Evolutionary conservation across 2,329 filamentous ascomycete genomes (phyloP), one percentile per base, ranked within the genome.

Genomic region (Aspergillus clavatus): DNA sequence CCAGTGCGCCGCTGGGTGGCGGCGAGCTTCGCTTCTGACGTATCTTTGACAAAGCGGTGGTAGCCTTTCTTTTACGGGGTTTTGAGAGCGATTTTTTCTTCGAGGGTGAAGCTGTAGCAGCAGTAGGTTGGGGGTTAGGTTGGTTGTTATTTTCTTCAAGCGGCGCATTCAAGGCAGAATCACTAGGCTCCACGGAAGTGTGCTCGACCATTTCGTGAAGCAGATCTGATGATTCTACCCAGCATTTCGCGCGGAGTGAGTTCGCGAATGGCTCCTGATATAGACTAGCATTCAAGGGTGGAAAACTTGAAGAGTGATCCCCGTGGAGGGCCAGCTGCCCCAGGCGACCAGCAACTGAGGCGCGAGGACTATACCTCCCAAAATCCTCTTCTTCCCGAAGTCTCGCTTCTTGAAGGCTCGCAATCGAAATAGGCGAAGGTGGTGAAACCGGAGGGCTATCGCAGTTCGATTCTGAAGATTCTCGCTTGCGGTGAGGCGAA

Each of bases 281-380:
- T 14, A 45, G 42, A 28, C 51, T 40, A 42, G 35, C 37, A 45
- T 48, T 52, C 37, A 47, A 49, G 27, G 40, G 31, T 42, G 48
- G 47, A 14, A 52, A 40, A 36, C 54, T 55, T n/a, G 51, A 45
- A 11, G 50, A 19, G 40, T 47, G 50, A 37, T 67, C 62, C 40
- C 60, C 63, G 26, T 62, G 60, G 44, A 73, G 62, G 37, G 69
- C 67, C 43, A 73, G 56, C 41, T 67, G 59, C 38, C 64, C 63
- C 38, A 73, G 60, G 43, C 62, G 62, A 44, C 68, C 63, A 42
- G 66, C 66, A 33, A 72, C 68, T 18, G 56, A 57, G 22, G 66
- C 61, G 42, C 63, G 64, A 42, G 70, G 69, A 47, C 70, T 69
- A 48, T 64, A 57, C 42, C 61, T 55, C 31, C 60, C 64, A 31